Evolutionary conservation across 2,329 filamentous ascomycete genomes (phyloP).

Genomic region (Fusarium continuum): DNA sequence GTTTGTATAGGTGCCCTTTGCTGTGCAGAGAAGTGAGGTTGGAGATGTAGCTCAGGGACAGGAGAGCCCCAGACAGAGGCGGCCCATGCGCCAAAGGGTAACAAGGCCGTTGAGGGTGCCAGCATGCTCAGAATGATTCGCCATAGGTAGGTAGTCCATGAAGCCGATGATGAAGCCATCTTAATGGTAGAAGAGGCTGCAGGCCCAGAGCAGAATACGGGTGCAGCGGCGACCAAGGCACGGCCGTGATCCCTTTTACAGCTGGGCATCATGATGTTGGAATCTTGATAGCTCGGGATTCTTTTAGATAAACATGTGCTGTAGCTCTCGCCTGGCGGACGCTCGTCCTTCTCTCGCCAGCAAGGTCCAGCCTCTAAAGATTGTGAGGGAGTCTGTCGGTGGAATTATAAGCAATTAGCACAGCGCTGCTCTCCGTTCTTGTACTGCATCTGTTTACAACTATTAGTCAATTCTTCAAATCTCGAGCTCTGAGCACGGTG

Average conservation of each 20-base stretch:
- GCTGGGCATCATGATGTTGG: slow-evolving; percentile 38
- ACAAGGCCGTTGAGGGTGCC: slow-evolving; percentile 37
- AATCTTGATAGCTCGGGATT: slow-evolving; percentile 11
- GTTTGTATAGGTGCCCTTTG: slow-evolving; percentile 32
- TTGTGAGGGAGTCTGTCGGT: slow-evolving; percentile 1
- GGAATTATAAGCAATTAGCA: no score
- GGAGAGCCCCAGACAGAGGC: slow-evolving; percentile 42
- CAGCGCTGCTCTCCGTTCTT: slow-evolving; percentile 26
- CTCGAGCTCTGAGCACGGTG: slow-evolving; percentile 40
- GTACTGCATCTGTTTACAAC: slow-evolving; percentile 37
- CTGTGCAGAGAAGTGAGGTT: slow-evolving; percentile 30
- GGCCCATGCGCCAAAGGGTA: slow-evolving; percentile 39
- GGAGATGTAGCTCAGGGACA: slow-evolving; percentile 34
- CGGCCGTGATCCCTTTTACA: slow-evolving; percentile 36
- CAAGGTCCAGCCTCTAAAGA: slow-evolving; percentile 33
- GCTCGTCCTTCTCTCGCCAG: slow-evolving; percentile 26
- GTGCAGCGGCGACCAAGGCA: slow-evolving; percentile 18
- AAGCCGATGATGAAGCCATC: slow-evolving; percentile 33
- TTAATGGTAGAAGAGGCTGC: slow-evolving; percentile 30
- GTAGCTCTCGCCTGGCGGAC: slow-evolving; percentile 11
- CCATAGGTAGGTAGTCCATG: slow-evolving; percentile 38
- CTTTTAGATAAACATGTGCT: slow-evolving; percentile 1
- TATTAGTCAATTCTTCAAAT: slow-evolving; percentile 39
- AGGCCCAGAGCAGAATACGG: slow-evolving; percentile 20
- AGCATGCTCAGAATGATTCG: slow-evolving; percentile 36